phyloP scores from a whole-genome alignment of 441 rosid species.

The Corymbia citriodora region DNA sequence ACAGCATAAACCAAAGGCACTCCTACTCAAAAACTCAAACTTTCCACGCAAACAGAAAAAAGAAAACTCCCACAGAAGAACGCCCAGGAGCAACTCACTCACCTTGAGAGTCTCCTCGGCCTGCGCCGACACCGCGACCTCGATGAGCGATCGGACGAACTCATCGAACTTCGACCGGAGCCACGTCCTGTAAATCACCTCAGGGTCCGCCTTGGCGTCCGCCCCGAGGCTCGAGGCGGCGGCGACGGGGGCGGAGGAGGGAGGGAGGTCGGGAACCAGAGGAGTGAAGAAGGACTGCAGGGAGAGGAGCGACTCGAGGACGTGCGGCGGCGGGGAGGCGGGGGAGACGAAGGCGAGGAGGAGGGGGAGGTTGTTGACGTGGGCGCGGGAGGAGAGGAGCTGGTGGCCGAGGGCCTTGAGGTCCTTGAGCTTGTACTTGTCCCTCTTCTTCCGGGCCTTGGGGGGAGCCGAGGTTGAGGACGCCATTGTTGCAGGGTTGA shows the following conservation, averaged over 20 bases:
- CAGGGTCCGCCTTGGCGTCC: slow-evolving; percentile 31
- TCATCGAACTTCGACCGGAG: slow-evolving; percentile 79
- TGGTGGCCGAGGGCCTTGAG: slow-evolving; percentile 55
- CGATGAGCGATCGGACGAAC: slow-evolving; percentile 44
- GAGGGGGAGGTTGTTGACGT: slow-evolving; percentile 74
- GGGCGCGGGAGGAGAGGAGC: slow-evolving; percentile 62
- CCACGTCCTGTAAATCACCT: slow-evolving; percentile 62
- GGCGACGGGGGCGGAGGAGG: slow-evolving; percentile 17
- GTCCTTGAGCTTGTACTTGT: slow-evolving; percentile 40
- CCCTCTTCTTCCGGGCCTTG: slow-evolving; percentile 20
- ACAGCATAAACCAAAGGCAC: not conserved
- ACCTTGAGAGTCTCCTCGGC: slow-evolving; percentile 65
- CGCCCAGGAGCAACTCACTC: not conserved
- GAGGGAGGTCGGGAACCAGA: slow-evolving; percentile 66
- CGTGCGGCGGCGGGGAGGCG: slow-evolving; percentile 46
- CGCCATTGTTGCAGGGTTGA: slow-evolving; percentile 36
- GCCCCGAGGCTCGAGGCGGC: slow-evolving; percentile 16
- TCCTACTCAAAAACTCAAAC: not conserved
- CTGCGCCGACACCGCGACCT: slow-evolving; percentile 34
- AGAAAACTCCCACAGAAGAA: not conserved
- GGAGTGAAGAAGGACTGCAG: slow-evolving; percentile 89
- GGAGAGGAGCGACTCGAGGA: slow-evolving; percentile 76
- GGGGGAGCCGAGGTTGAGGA: slow-evolving; percentile 16
- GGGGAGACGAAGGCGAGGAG: slow-evolving; percentile 66
- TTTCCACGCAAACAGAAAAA: not conserved